Evolutionary conservation across 805 yeast genomes (phyloP), one percentile per base, ranked within the genome.

Genomic region (Cyberlindnera veronae): DNA sequence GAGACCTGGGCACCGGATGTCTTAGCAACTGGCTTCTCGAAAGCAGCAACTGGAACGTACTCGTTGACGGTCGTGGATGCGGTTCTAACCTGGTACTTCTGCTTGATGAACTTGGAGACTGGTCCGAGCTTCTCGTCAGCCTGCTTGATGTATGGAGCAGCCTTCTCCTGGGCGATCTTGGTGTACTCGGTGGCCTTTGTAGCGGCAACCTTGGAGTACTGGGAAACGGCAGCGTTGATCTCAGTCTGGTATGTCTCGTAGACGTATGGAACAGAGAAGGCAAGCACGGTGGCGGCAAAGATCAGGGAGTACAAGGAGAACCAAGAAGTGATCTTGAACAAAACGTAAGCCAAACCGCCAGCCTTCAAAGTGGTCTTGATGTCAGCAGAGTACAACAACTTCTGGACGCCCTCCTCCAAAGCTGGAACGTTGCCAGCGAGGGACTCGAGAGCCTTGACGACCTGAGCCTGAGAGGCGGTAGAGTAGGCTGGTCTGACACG

Each of bases 221-320:
- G 63, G 38, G 71, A 72, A 31, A 79, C 73, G 32, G 77, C 73
- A 34, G 77, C 76, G 62, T 84, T 88, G 57, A 90, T 84, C 69
- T 85, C 82, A 57, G 72, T 72, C 73, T 87, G 81, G 76, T 84
- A 79, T 51, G 73, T 72, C 54, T 76, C 67, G 72, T 90, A 91
- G 47, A 83, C 57, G 21, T 74, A 76, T 44, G 98, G 98, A 32
- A 76, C 68, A 32, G 95, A 64, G 74, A 91, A 91, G 13, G 83
- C 72, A 16, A 70, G 58, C 35, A 85, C 62, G 35, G 81, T 79
- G 32, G 77, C 62, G 36, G 76, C 60, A 51, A 83, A 69, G 22
- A 79, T 55, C 52, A 89, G 64, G 21, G 83, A 70, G 76, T 82
- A 84, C 42, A 90, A 63, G 18, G 95, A 77, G 61, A 89, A 69